Base-by-base conservation (phyloP, 352 stramenopile species). In the Aphanomyces stellatus region DNA sequence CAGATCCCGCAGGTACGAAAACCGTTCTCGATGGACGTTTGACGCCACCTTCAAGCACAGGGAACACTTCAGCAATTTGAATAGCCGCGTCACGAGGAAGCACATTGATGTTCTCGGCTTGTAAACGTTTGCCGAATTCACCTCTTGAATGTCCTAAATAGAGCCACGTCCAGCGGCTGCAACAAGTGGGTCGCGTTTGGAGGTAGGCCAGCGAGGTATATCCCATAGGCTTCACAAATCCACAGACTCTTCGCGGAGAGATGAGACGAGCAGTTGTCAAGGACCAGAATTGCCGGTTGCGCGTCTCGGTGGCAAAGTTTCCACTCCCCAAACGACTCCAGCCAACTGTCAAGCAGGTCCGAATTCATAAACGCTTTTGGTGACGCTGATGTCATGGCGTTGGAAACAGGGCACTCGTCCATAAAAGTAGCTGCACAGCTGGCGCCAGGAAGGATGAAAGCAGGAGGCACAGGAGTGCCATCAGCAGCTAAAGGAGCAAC, bases 321-420 rank as follows among this genome's bases (percentile, higher is more conserved):
- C 49, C 49, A 57, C 13, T 57, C 49, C 5, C 49, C 49, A 57
- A 57, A 57, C 3, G 7, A 22, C n/a, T 40, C 49, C 13, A 57
- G 25, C 49, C 49, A 57, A 30, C 30, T 34, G 49, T 40, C 49
- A 34, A 57, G n/a, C 5, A 37, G 4, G 30, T 33, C 10, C 5
- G 49, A n/a, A 34, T 30, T 57, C 49, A 57, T 57, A 57, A 34
- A 57, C 10, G 49, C 49, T 28, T 57, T 57, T 34, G 49, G 49
- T 13, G 49, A 11, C 24, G 49, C 19, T 34, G 49, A 22, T 19
- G 31, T 34, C 25, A 57, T 33, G 11, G 49, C 49, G 30, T n/a
- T n/a, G 4, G 4, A 4, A 35, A 57, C 49, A 40, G 49, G 49
- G 30, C 49, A 57, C 7, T 57, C 25, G 49, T 57, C 49, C 15